Conservation (phyloP, 768 basidiomycete species). For the Lanmaoa pseudosensibilis region DNA sequence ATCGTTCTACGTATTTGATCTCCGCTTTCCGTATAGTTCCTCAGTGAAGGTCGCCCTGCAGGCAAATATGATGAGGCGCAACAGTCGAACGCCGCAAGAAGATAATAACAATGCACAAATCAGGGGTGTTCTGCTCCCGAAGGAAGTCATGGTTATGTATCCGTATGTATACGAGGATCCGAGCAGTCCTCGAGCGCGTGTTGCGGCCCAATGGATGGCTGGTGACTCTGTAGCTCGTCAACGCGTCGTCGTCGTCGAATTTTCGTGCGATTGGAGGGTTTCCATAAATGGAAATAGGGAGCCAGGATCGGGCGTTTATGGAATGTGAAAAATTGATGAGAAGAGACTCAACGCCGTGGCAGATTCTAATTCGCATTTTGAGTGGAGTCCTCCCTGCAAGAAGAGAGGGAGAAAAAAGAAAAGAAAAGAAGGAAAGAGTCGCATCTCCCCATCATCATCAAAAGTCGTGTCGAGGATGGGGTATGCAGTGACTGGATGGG, state of each 20-base stretch:
- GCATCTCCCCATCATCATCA: background rate
- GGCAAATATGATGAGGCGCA: background rate
- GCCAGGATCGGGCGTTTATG: conserved; percentile 22
- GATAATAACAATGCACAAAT: background rate
- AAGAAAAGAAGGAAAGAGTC: too few species aligned
- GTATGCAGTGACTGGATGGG: background rate
- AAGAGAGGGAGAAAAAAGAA: too few species aligned
- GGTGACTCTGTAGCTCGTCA: too few species aligned
- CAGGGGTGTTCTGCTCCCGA: background rate
- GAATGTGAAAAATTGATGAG: conserved; percentile 23
- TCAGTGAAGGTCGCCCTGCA: too few species aligned
- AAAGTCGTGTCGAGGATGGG: background rate
- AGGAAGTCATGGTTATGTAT: background rate
- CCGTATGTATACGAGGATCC: too few species aligned
- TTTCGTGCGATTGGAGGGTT: conserved; percentile 2
- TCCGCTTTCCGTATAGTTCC: too few species aligned
- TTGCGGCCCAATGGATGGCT: too few species aligned
- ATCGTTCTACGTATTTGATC: too few species aligned
- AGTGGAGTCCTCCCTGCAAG: background rate
- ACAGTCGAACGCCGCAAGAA: background rate
- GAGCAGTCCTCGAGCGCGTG: too few species aligned
- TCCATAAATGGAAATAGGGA: conserved; percentile 27
- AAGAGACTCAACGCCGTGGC: conserved; percentile 25
- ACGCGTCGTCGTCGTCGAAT: background rate
- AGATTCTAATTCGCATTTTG: conserved; percentile 5